Evolutionary conservation across 768 basidiomycete species (phyloP), one percentile per base, ranked within the genome.

Genomic region (Leccinum imitatum): DNA sequence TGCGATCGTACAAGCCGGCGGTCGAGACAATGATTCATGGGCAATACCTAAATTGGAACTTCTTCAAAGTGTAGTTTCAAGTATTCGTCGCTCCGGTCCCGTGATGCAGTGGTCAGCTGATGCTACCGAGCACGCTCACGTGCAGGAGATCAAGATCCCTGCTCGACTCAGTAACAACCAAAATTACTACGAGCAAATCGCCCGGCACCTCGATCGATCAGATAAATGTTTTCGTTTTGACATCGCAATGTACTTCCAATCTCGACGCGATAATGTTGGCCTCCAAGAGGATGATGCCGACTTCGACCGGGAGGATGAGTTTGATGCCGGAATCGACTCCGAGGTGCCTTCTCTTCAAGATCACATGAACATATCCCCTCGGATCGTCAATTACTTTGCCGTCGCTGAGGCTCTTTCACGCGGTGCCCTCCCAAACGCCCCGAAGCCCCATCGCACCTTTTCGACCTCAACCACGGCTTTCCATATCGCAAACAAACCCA

Each of bases 1-100:
- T 10, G 64, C 76, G 3, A 78, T 81, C 56, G 52, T 78, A 10
- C 37, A 54, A 19, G 59, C 59, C 8, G 30, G 59, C 30, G 13
- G 39, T 55, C 4, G 11, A 15, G 13, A 27, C 5, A 14, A 35
- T 14, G 17, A 52, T 17, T 52, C 23, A 1, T 58, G 44, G 51
- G 52, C 31, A n/a, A 57, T 57, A 37, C 52, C 46, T 6, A 59
- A 59, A 25, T 7, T 54, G 4, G 58, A 59, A 27, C 13, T 59
- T 7, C 48, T 59, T 7, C 53, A 61, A 30, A 58, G 52, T 33
- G 23, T 55, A 3, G 23, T 37, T 15, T 39, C 25, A 3, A 54
- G 31, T 19, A 55, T 58, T 37, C 41, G 6, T 21, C 4, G n/a
- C n/a, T 62, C 61, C 9, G 41, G 61, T 27, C 41, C 53, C 3